A percentile compares a stretch with the other conserved stretches of the same genome.
phyloP scores from a whole-genome alignment of 225 moss, liverwort and hornwort genomes.

The Bryoerythrophyllum caledonicum region DNA sequence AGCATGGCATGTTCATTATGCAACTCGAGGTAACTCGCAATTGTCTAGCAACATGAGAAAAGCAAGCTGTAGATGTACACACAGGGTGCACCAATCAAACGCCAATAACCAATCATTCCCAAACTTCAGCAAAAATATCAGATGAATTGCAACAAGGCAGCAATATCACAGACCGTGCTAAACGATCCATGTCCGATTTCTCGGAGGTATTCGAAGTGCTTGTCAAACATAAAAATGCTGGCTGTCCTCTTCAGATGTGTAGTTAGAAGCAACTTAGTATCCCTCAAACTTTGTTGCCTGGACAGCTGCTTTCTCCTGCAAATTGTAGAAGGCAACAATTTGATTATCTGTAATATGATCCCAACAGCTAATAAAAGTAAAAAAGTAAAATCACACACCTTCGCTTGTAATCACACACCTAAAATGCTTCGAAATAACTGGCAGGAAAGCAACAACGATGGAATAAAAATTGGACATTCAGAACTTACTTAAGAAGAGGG shows the following conservation, averaged over 20 bases:
- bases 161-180: conserved; percentile 72
- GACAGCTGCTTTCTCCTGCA: conserved; percentile 79
- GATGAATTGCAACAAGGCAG: conserved; percentile 1
- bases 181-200: conserved; percentile 96
- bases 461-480: not conserved
- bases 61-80: not conserved
- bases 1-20: not conserved
- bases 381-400: not conserved
- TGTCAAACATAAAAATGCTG: conserved; percentile 99
- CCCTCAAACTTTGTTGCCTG: conserved; percentile 90
- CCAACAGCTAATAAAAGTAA: conserved; percentile 2
- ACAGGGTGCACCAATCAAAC: not conserved
- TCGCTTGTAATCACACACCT: not conserved
- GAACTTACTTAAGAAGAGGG: conserved; percentile 74
- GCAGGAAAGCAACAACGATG: not conserved
- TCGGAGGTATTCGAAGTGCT: conserved; percentile 96
- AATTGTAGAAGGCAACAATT: conserved; percentile 28
- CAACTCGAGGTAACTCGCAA: conserved; percentile 8
- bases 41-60: not conserved
- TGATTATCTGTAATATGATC: not conserved
- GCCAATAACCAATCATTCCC: not conserved
- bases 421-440: not conserved
- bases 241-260: conserved; percentile 94
- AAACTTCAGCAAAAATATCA: conserved; percentile 2
- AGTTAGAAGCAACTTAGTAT: conserved; percentile 90